Percentiles rank a stretch among this genome's conserved stretches.
These are phyloP conservation scores for Apiospora hydei DNA, from an alignment of 2,329 filamentous ascomycete genomes.

Conservation along the genomic window DNA sequence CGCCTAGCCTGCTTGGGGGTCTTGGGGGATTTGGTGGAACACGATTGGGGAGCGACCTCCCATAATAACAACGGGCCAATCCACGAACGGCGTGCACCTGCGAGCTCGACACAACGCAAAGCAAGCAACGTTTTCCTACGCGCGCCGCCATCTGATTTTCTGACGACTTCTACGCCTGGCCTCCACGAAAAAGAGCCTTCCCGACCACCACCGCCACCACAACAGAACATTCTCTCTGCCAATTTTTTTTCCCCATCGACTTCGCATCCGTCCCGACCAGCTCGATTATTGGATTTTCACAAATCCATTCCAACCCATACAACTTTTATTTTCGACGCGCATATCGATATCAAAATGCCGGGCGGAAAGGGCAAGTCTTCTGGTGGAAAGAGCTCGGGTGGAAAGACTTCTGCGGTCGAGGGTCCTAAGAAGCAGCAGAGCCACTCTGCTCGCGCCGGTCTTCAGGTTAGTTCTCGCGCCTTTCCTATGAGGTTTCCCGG, in stretches of 20 bases:
- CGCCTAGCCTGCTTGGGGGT: conserved; percentile 1
- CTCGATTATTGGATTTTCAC: background rate
- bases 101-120: conserved; percentile 4
- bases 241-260: conserved; percentile 1
- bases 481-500: conserved; percentile 26
- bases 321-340: conserved; percentile 15
- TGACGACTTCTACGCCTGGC: conserved; percentile 19
- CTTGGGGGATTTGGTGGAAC: background rate
- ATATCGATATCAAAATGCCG: conserved; percentile 58
- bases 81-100: background rate
- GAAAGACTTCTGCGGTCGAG: conserved; percentile 56
- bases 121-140: conserved; percentile 22
- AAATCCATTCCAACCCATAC: background rate
- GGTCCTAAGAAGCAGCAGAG: conserved; percentile 88
- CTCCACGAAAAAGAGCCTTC: conserved; percentile 21
- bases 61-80: conserved; percentile 11
- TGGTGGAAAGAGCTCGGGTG: conserved; percentile 69
- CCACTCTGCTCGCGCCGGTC: conserved; percentile 92
- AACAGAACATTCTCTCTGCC: conserved; percentile 1
- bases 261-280: background rate
- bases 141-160: conserved; percentile 24
- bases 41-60: background rate
- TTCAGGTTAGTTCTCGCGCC: conserved; percentile 75
- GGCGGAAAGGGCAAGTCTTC: conserved; percentile 94
- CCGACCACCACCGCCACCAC: conserved; percentile 17